phyloP scores from a whole-genome alignment of 2,329 filamentous ascomycete genomes.

The Fusarium nurragi region DNA sequence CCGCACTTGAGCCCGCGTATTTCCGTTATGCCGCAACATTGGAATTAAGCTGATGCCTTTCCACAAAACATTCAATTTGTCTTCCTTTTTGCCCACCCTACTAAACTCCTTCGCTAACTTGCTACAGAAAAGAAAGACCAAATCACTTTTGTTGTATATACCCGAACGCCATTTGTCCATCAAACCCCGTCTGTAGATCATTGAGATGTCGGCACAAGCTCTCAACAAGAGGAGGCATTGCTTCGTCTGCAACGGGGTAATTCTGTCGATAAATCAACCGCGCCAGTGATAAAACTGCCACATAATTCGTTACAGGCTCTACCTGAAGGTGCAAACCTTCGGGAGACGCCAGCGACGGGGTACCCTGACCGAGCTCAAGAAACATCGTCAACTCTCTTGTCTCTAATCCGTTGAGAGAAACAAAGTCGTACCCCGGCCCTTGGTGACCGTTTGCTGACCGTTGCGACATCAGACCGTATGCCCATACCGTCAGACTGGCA shows the following conservation, averaged over 20 bases:
- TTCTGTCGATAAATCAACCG: conserved; percentile 35
- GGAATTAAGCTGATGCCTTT: background rate
- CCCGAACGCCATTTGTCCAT: background rate
- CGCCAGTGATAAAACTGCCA: conserved; percentile 23
- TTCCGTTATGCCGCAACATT: conserved; percentile 12
- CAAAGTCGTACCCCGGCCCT: conserved; percentile 12
- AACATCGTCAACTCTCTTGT: conserved; percentile 26
- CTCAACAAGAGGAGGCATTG: conserved; percentile 37
- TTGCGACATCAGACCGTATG: conserved; percentile 30
- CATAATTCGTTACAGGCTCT: conserved; percentile 33
- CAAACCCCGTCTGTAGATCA: conserved; percentile 21
- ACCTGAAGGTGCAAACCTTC: conserved; percentile 18
- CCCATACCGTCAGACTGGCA: conserved; percentile 38
- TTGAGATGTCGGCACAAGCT: conserved; percentile 33
- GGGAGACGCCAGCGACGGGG: conserved; percentile 23
- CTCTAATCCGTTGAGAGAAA: conserved; percentile 35
- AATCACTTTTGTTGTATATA: conserved; percentile 17
- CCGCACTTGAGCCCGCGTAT: conserved; percentile 10
- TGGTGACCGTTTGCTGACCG: conserved; percentile 7
- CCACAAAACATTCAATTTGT: background rate
- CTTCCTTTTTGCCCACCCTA: conserved; percentile 17
- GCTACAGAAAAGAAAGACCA: background rate
- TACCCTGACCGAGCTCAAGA: conserved; percentile 33
- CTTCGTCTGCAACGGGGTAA: conserved; percentile 28
- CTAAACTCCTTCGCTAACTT: conserved; percentile 39